Evolutionary conservation across 768 basidiomycete genomes (phyloP).

Genomic region (Psilocybe cyanescens): DNA sequence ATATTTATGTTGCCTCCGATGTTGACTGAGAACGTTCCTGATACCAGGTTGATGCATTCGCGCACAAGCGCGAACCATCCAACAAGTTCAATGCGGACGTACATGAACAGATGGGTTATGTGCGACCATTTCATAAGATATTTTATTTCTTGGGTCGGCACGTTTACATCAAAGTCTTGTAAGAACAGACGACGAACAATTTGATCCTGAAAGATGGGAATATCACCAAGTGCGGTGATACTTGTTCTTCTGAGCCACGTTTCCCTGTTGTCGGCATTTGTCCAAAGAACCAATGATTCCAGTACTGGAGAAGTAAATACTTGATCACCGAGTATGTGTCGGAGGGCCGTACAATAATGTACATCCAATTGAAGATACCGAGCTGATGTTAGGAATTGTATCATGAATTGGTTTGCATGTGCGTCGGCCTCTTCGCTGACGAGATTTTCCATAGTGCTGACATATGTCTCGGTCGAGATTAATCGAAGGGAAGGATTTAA

Average conservation of each 20-base stretch:
- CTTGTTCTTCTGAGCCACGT: too few species aligned
- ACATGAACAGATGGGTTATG: neutral
- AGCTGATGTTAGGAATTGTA: too few species aligned
- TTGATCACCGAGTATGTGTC: too few species aligned
- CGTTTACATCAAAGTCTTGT: too few species aligned
- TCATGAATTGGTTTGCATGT: too few species aligned
- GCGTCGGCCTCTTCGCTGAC: neutral
- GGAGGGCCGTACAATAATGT: too few species aligned
- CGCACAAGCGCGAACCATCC: neutral
- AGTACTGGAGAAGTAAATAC: too few species aligned
- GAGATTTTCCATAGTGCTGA: neutral
- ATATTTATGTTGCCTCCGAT: neutral
- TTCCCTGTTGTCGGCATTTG: too few species aligned
- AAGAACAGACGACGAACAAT: neutral
- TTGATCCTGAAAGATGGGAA: neutral
- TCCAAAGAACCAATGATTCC: too few species aligned
- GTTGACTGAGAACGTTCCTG: neutral
- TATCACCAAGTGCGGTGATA: neutral
- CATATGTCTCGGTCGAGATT: neutral
- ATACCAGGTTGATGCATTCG: neutral
- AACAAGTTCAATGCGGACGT: neutral
- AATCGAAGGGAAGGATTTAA: constrained; percentile 6
- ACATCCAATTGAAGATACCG: too few species aligned
- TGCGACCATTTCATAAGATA: neutral
- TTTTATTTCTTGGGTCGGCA: neutral